Base-by-base conservation (phyloP, 805 yeast genomes). In the Priceomyces haplophilus region DNA sequence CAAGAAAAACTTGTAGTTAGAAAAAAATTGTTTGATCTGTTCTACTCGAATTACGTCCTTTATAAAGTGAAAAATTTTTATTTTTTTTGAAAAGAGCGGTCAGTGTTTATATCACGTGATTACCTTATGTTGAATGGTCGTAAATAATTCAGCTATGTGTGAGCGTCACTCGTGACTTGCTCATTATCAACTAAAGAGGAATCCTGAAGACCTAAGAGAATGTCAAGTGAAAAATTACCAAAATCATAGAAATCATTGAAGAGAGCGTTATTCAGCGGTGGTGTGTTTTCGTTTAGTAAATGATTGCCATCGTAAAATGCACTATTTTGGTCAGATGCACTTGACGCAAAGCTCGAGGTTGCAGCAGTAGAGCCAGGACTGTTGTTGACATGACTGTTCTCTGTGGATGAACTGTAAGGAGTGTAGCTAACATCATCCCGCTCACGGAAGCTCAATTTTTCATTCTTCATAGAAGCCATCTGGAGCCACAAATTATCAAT, bases 401-500 rank as follows among this genome's bases (percentile, higher is more conserved):
- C 24, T 6, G 24, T 8, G 8, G 24, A 21, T 21, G 24, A 6
- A 7, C 8, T 8, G 24, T 8, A 7, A 21, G 24, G 24, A 7
- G 8, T 8, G 8, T 7, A n/a, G n/a, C 5, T 34, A 25, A n/a
- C n/a, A n/a, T 16, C 16, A 19, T 34, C 20, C 37, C 11, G 23
- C 13, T 17, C 16, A 18, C 12, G 12, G 37, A 18, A 6, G 8
- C 10, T 34, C 18, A 13, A 11, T 34, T 25, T 40, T 13, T 45
- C 42, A 7, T 32, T 47, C 41, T 56, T 58, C 55, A 50, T 50
- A 16, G 53, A 49, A 8, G 52, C 55, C 49, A 67, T 57, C 43
- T 63, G 65, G 30, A 46, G 44, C 74, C 74, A 68, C 38, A 67
- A 52, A 27, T 59, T 55, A 43, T 68, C 73, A 35, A 67, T 56